Base-by-base conservation (phyloP, 1,139 yeast species). In the Yamadazyma atmosphaerica region DNA sequence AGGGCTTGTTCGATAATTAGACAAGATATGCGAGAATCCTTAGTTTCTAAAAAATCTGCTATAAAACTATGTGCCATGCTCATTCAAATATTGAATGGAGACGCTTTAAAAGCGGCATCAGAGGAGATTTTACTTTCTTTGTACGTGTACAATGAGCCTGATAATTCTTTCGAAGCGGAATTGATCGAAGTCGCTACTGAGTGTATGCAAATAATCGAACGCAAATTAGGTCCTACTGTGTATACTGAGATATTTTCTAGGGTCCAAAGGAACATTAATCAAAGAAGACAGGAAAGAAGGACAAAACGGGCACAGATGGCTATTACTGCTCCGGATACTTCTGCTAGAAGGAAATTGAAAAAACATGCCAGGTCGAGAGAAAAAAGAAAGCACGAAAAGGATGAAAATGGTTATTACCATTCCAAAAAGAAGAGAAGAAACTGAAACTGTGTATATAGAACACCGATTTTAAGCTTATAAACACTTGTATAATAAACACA, bases 221-320 rank as follows among this genome's bases (percentile, higher is more conserved):
- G 67, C 22, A 86, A 82, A 52, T 59, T 92, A 37, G 95, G 96
- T 11, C 77, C 83, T 5, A 75, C 92, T 0, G 81, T 72, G 16
- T 92, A 83, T 54, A 75, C 88, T n/a, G 62, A 68, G 22, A 64
- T 79, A 2, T 86, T 83, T 54, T 65, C 87, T 2, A 67, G 68
- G 38, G 95, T 88, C 12, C 79, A 81, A 54, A 80, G 73, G 46
- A 55, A 56, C 12, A 83, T 90, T 15, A 65, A 65, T 31, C 68
- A 69, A 22, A 75, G 88, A 58, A 78, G 98, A 54, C 74, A 75
- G 44, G 94, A 87, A 36, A 79, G 98, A 61, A 81, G 72, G 54
- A 76, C 86, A 1, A 83, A 82, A 55, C 74, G 90, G 42, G 85
- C 96, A 0, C 83, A 86, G 46, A 65, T 87, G 58, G 87, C 90